phyloP scores from a whole-genome alignment of 805 yeast species.

The Lipomyces yamanashiensis region DNA sequence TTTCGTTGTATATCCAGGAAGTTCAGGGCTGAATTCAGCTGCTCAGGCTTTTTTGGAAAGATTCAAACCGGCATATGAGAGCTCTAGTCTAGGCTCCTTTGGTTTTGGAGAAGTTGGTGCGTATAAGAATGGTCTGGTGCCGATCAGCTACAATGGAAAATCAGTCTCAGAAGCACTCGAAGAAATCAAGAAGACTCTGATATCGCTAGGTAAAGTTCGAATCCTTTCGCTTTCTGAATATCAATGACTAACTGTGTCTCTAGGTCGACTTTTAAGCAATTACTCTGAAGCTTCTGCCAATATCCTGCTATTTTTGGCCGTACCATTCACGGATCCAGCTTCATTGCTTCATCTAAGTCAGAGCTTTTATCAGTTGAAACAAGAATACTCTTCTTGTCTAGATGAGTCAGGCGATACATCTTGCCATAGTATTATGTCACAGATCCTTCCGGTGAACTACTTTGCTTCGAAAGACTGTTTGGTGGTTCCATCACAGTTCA shows the following conservation, averaged over 20 bases:
- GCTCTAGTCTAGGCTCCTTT: conserved; percentile 44
- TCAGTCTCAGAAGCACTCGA: conserved; percentile 27
- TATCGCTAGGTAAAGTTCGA: conserved; percentile 10
- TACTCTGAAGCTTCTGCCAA: conserved; percentile 17
- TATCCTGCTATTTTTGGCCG: conserved; percentile 24
- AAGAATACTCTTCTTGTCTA: conserved; percentile 19
- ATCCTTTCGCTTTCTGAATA: not conserved
- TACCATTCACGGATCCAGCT: conserved; percentile 32
- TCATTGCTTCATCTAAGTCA: conserved; percentile 33
- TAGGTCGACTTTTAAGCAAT: conserved; percentile 18
- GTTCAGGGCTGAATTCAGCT: conserved; percentile 38
- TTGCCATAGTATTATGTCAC: conserved; percentile 23
- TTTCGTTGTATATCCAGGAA: conserved; percentile 42
- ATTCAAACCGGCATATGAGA: conserved; percentile 45
- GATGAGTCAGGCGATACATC: conserved; percentile 8
- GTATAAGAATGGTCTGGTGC: conserved; percentile 31
- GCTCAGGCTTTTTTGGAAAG: conserved; percentile 38
- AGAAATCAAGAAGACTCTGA: conserved; percentile 18
- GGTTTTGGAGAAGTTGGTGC: conserved; percentile 31
- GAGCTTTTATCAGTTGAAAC: conserved; percentile 25
- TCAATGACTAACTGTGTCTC: not conserved
- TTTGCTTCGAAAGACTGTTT: conserved; percentile 41
- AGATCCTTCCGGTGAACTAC: conserved; percentile 27
- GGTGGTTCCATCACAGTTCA: conserved; percentile 41
- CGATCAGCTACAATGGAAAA: conserved; percentile 14